Percentiles rank a stretch among this genome's conserved stretches.
Conservation (phyloP, 148 eudicot species). For the Drosera capensis region DNA sequence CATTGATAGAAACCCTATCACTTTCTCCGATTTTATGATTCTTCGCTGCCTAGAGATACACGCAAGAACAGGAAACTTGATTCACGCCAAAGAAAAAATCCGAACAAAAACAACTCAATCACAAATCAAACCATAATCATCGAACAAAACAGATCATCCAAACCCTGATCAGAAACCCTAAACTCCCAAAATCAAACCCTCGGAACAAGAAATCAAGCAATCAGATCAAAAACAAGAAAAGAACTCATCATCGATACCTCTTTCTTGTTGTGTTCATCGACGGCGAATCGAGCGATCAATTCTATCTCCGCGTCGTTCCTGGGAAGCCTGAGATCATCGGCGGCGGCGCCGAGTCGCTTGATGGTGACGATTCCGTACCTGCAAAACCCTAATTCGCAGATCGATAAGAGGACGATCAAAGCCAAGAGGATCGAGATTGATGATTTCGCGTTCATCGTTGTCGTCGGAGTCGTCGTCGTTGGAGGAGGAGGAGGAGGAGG, state of each 20-base stretch:
- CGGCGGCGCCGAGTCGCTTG: conserved; percentile 4
- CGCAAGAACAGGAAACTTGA: too few relatives aligned
- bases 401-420: not conserved
- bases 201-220: too few relatives aligned
- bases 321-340: not conserved
- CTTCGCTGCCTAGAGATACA: too few relatives aligned
- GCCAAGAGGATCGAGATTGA: not conserved
- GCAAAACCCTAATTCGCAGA: not conserved
- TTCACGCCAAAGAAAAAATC: too few relatives aligned
- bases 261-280: conserved; percentile 27
- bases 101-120: too few relatives aligned
- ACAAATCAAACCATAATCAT: too few relatives aligned
- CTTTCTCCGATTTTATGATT: too few relatives aligned
- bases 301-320: conserved; percentile 14
- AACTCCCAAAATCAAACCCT: too few relatives aligned
- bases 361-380: not conserved
- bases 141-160: too few relatives aligned
- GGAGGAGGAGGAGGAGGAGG: not conserved
- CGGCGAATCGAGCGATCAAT: conserved; percentile 20
- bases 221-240: not conserved
- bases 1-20: too few relatives aligned
- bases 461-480: not conserved
- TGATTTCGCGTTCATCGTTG: not conserved
- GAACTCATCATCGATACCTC: conserved; percentile 6
- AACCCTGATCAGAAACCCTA: too few relatives aligned